Evolutionary conservation across 2,329 filamentous ascomycete genomes (phyloP), one percentile per base, ranked within the genome.

Genomic region (Pseudogymnoascus sp.): DNA sequence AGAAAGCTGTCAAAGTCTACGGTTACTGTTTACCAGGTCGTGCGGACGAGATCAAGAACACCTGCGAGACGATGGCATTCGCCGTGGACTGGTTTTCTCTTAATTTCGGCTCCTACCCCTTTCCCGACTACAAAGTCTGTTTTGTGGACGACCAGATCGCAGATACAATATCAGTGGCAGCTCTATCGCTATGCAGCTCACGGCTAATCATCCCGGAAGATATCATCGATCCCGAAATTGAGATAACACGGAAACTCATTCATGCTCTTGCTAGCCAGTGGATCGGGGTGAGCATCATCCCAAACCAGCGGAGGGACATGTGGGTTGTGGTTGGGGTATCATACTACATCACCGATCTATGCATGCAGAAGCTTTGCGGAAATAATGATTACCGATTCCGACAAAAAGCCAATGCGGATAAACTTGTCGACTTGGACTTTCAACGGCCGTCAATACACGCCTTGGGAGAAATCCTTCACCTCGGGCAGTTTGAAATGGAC

Each of bases 311-410:
- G 16, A 82, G 82, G 61, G 95, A 99, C 74, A 85, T 87, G 62
- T 99, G 95, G 95, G 86, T 96, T 19, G 88, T 93, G 11, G 83
- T 95, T 62, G 96, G 93, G 13, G 88, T 96, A 56, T 90, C 93
- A 0, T 93, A 93, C 79, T 99, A 91, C 78, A 96, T 99, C 83
- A 92, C 93, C 1, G 93, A 97, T 69, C 82, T 91, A 3, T 97
- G 96, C 75, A 90, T 97, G 83, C 91, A 88, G 73, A 88, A 86
- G 68, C 81, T 99, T 2, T 96, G 91, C 71, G 95, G 95, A 6
- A 96, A 96, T 72, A 99, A 99, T 72, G 91, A 96, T 70, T 95
- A 96, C 73, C 84, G 92, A 10, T 97, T 92, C 73, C 87, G 91
- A 38, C 89, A 96, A 75, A 97, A 97, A 76, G 80, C 85, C 38